Evolutionary conservation across 768 basidiomycete species (phyloP).

Genomic region (Lactifluus volemus): DNA sequence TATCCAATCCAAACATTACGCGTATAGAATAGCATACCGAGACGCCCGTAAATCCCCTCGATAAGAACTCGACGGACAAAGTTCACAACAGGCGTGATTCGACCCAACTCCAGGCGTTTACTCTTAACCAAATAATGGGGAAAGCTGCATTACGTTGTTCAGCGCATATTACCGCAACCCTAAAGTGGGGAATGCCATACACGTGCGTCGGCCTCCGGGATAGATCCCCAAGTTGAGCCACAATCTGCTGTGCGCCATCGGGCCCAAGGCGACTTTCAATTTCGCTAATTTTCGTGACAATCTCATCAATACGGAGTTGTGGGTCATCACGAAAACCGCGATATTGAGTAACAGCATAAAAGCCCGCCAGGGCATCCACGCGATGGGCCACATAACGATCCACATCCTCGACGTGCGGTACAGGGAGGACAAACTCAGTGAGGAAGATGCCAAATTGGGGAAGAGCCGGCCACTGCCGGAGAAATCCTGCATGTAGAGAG

Average conservation of each 20-base stretch:
- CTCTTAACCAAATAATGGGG: slow-evolving; percentile 52
- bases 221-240: slow-evolving; percentile 36
- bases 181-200: slow-evolving; percentile 29
- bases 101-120: slow-evolving; percentile 28
- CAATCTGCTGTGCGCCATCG: slow-evolving; percentile 24
- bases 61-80: slow-evolving; percentile 44
- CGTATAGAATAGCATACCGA: slow-evolving; percentile 31
- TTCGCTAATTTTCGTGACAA: slow-evolving; percentile 42
- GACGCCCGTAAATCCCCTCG: slow-evolving; percentile 53
- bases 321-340: slow-evolving; percentile 51
- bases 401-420: slow-evolving; percentile 38
- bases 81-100: slow-evolving; percentile 29
- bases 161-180: background rate
- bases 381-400: slow-evolving; percentile 52
- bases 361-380: slow-evolving; percentile 46
- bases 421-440: slow-evolving; percentile 44
- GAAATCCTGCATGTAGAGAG: slow-evolving; percentile 33
- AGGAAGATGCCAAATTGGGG: slow-evolving; percentile 63
- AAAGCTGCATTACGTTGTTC: slow-evolving; percentile 29
- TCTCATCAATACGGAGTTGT: slow-evolving; percentile 31
- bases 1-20: background rate
- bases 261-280: slow-evolving; percentile 39
- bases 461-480: slow-evolving; percentile 61
- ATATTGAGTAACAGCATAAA: slow-evolving; percentile 52
- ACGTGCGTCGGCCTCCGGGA: slow-evolving; percentile 45